Base-by-base conservation (phyloP, 31 red algal genomes). In the Asparagopsis taxiformis region DNA sequence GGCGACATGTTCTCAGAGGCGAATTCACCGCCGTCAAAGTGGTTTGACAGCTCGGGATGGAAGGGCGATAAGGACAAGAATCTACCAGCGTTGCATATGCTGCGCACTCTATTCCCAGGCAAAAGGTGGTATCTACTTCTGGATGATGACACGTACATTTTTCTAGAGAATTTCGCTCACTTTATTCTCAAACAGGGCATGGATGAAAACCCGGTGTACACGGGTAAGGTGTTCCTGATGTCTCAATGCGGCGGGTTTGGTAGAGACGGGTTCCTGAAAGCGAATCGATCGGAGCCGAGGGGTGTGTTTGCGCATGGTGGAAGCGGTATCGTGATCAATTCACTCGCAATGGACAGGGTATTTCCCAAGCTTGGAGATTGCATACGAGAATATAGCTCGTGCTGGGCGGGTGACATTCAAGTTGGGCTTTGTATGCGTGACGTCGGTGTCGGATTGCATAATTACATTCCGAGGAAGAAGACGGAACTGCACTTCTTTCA, bases 141-240 rank as follows among this genome's bases (percentile, higher is more conserved):
- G 29, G 91, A 94, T 34, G 91, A 94, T 73, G 91, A 94, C 51
- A 94, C 91, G 15, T 94, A 88, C 48, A 51, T 94, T 29, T 85
- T 94, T 44, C 58, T 94, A 28, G 91, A 94, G 28, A 89, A 89
- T 53, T 89, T 94, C 65, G 91, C 91, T 25, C 39, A n/a, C n/a
- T n/a, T 59, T 59, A 41, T 94, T 25, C 20, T n/a, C 29, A 56
- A 20, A 38, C 30, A 52, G 28, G 35, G 49, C 36, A 68, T 44
- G 26, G 59, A 68, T 22, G 62, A 32, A 24, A 36, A 64, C 39
- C 77, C 91, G 19, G 37, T 94, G 35, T 94, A 80, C 48, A 89
- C 81, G 28, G 91, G 91, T 15, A 94, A 85, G 50, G 58, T 75
- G 17, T 94, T 89, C 33, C 72, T 43, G 51, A 80, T 94, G 24